phyloP scores from a whole-genome alignment of 352 stramenopile genomes.

The Pythium periplocum region DNA sequence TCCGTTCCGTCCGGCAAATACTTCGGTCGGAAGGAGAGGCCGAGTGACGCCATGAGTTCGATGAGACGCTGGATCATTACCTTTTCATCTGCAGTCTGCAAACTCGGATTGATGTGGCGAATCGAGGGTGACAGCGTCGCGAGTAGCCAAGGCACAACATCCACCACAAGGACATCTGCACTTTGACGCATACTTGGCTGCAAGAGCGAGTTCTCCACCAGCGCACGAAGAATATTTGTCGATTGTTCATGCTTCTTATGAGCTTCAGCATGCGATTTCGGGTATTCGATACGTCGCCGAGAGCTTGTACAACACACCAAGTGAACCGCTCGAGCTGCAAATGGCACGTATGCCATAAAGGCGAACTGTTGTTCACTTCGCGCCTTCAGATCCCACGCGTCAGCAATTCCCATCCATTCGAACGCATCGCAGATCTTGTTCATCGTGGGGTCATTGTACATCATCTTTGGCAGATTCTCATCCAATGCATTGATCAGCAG shows the following conservation, averaged over 20 bases:
- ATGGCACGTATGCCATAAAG: slow-evolving; percentile 61
- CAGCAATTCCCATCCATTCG: slow-evolving; percentile 80
- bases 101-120: slow-evolving; percentile 42
- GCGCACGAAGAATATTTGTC: slow-evolving; percentile 58
- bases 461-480: slow-evolving; percentile 85
- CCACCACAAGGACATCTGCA: slow-evolving; percentile 49
- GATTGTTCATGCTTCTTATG: slow-evolving; percentile 54
- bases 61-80: slow-evolving; percentile 61
- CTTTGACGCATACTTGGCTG: slow-evolving; percentile 56
- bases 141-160: slow-evolving; percentile 75
- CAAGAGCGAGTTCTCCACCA: slow-evolving; percentile 57
- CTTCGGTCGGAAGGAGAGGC: slow-evolving; percentile 71
- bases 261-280: slow-evolving; percentile 48
- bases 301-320: slow-evolving; percentile 70
- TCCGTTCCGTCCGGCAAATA: slow-evolving; percentile 59
- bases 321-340: slow-evolving; percentile 66
- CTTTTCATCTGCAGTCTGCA: slow-evolving; percentile 68
- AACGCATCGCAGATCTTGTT: slow-evolving; percentile 76
- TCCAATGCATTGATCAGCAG: slow-evolving; percentile 84
- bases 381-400: slow-evolving; percentile 59
- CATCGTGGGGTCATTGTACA: slow-evolving; percentile 89
- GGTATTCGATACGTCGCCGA: slow-evolving; percentile 67
- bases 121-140: slow-evolving; percentile 59
- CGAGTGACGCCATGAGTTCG: slow-evolving; percentile 70
- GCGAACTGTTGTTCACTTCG: slow-evolving; percentile 68